Conservation (phyloP, 2,329 filamentous ascomycete species). For the Fusarium sp. region DNA sequence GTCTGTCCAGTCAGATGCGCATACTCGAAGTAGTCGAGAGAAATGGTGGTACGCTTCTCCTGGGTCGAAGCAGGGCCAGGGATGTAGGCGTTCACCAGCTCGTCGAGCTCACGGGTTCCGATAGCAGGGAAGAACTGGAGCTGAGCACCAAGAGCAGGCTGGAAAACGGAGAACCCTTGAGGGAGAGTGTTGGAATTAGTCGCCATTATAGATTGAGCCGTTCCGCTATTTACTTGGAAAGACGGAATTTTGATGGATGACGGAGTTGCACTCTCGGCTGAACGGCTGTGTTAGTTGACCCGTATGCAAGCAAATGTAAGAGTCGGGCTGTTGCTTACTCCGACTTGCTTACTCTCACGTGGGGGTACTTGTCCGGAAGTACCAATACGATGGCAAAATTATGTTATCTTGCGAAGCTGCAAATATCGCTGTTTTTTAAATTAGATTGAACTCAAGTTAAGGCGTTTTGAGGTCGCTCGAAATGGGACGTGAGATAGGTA, state of each 20-base stretch:
- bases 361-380: constrained; percentile 11
- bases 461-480: constrained; percentile 28
- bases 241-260: constrained; percentile 22
- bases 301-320: constrained; percentile 1
- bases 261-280: constrained; percentile 18
- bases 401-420: not conserved
- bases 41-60: constrained; percentile 69
- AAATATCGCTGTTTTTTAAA: not conserved
- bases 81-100: constrained; percentile 69
- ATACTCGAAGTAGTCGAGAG: constrained; percentile 70
- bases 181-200: constrained; percentile 46
- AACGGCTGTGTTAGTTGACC: constrained; percentile 24
- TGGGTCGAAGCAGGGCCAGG: constrained; percentile 64
- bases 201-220: constrained; percentile 45
- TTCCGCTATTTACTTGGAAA: constrained; percentile 23
- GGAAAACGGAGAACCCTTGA: constrained; percentile 70
- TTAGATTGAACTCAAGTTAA: constrained; percentile 6
- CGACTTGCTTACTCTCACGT: constrained; percentile 42
- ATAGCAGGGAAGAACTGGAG: constrained; percentile 76
- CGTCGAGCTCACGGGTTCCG: constrained; percentile 70
- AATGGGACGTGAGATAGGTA: constrained; percentile 9
- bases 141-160: constrained; percentile 66
- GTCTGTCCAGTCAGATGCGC: constrained; percentile 65
- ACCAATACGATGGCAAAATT: not conserved
- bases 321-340: constrained; percentile 42